Evolutionary conservation across 257 asterid genomes (phyloP).

Genomic region (Capsicum rhomboideum): DNA sequence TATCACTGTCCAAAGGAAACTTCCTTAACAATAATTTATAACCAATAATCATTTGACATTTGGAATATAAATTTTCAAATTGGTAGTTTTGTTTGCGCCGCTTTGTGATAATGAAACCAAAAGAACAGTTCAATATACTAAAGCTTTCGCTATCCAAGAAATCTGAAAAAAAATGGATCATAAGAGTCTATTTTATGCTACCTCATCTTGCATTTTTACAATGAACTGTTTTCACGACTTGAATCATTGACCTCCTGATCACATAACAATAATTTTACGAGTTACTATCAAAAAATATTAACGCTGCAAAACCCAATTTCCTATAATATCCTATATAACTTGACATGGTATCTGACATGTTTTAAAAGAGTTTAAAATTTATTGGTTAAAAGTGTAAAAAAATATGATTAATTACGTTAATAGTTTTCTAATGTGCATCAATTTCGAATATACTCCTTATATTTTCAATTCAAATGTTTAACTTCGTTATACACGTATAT

Average conservation of each 20-base stretch:
- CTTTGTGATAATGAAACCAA: too few species aligned
- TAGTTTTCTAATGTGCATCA: not conserved
- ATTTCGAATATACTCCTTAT: not conserved
- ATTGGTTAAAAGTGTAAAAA: not conserved
- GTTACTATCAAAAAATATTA: too few species aligned
- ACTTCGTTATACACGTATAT: too few species aligned
- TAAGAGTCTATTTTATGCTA: too few species aligned
- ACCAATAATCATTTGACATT: not conserved
- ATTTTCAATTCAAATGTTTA: not conserved
- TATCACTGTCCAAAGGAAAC: not conserved
- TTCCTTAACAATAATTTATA: not conserved
- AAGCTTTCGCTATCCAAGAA: too few species aligned
- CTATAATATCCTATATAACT: not conserved
- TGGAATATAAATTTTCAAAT: not conserved
- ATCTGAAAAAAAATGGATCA: too few species aligned
- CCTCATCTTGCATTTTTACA: too few species aligned
- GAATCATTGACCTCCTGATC: too few species aligned
- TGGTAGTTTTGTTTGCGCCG: not conserved
- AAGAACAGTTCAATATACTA: too few species aligned
- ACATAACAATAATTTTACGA: too few species aligned
- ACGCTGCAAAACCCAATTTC: not conserved
- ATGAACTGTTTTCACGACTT: too few species aligned
- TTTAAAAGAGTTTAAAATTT: not conserved
- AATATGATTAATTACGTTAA: not conserved
- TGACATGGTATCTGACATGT: not conserved